A percentile compares a stretch with the other conserved stretches of the same genome.
phyloP scores from a whole-genome alignment of 495 filamentous ascomycete genomes.

The Beverwykella pulmonaria region DNA sequence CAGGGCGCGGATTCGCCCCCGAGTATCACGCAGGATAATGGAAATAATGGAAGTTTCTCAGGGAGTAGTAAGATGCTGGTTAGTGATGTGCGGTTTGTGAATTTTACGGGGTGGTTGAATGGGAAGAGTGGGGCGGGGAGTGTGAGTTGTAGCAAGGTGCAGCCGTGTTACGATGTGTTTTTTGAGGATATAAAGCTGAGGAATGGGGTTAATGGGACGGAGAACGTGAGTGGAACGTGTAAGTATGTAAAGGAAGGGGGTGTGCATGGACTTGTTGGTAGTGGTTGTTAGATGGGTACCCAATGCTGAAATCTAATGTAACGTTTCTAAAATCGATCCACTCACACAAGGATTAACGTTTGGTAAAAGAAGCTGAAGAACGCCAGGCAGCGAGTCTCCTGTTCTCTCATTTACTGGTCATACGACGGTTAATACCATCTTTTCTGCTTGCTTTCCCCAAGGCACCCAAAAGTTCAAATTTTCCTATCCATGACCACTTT shows the following conservation, averaged over 20 bases:
- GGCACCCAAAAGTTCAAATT: no score
- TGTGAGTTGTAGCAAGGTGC: conserved; percentile 51
- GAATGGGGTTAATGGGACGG: conserved; percentile 41
- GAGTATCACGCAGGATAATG: conserved; percentile 54
- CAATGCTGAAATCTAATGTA: no score
- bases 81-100: conserved; percentile 55
- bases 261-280: conserved; percentile 36
- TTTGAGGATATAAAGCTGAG: conserved; percentile 49
- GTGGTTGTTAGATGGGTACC: conserved; percentile 9
- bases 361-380: no score
- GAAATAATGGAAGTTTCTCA: conserved; percentile 55
- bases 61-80: conserved; percentile 57
- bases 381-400: no score
- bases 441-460: no score
- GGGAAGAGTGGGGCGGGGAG: conserved; percentile 43
- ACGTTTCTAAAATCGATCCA: no score
- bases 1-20: conserved; percentile 49
- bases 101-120: conserved; percentile 56
- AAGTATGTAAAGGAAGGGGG: conserved; percentile 48
- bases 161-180: conserved; percentile 56
- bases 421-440: no score
- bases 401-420: no score
- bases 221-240: conserved; percentile 48
- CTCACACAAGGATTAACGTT: no score
- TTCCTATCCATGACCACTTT: no score